phyloP scores from a whole-genome alignment of 352 stramenopile genomes.

The Phytophthora europaea region DNA sequence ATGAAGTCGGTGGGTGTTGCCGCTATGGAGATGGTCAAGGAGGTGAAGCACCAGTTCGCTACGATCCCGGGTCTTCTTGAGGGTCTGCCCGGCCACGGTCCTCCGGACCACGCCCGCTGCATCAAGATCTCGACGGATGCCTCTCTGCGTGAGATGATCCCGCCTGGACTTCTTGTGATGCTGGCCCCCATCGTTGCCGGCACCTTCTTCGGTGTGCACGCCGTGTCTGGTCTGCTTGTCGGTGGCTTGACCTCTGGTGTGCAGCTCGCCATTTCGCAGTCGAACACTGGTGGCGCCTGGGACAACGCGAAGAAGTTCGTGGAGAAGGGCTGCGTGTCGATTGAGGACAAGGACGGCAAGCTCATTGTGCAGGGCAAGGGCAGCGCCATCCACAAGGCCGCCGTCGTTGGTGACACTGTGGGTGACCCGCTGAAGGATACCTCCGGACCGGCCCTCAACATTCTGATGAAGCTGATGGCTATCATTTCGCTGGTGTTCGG shows the following conservation, averaged over 20 bases:
- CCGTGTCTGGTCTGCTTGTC: constrained; percentile 98
- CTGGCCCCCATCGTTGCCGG: constrained; percentile 98
- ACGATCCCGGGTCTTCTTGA: constrained; percentile 99
- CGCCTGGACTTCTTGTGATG: constrained; percentile 98
- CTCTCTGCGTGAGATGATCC: constrained; percentile 99
- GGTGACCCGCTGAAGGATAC: constrained; percentile 99
- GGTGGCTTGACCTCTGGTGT: constrained; percentile 96
- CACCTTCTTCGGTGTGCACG: constrained; percentile 98
- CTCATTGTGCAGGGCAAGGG: constrained; percentile 95
- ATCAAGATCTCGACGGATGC: constrained; percentile 99
- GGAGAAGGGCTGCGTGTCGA: constrained; percentile 95
- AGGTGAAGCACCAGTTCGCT: constrained; percentile 99
- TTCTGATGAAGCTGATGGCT: constrained; percentile 99
- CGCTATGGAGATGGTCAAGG: constrained; percentile 99
- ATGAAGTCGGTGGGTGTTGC: constrained; percentile 99
- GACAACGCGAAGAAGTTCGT: constrained; percentile 99
- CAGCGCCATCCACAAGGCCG: constrained; percentile 98
- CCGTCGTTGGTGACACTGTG: constrained; percentile 98
- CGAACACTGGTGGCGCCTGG: constrained; percentile 99
- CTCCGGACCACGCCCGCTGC: constrained; percentile 92
- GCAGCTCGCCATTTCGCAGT: constrained; percentile 99
- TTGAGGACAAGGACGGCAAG: constrained; percentile 94
- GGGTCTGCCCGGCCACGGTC: constrained; percentile 89
- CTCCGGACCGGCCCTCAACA: constrained; percentile 99
- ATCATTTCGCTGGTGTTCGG: constrained; percentile 99